These are phyloP conservation scores for Aspergillus hiratsukae DNA, from an alignment of 2,329 filamentous ascomycete species.

Conservation along the genomic window DNA sequence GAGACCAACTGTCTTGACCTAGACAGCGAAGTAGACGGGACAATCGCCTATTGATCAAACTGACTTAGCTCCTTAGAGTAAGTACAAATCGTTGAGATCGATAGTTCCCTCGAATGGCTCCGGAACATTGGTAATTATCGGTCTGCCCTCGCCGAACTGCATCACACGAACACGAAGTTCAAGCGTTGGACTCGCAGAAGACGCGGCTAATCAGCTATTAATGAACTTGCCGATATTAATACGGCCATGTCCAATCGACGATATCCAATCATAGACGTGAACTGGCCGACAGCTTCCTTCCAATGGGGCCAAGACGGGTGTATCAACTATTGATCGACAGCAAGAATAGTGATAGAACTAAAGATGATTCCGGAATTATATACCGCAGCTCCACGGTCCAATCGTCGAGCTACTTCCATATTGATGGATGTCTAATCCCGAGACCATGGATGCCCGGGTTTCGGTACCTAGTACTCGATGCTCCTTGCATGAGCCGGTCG, in stretches of 20 bases:
- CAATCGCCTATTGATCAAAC: not conserved
- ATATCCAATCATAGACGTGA: not conserved
- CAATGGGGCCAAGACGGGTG: not conserved
- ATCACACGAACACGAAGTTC: not conserved
- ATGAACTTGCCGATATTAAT: not conserved
- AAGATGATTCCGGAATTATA: not conserved
- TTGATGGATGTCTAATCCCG: not conserved
- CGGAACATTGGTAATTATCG: not conserved
- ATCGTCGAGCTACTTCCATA: not conserved
- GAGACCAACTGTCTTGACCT: slow-evolving; percentile 5
- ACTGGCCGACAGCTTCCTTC: not conserved
- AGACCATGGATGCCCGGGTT: not conserved
- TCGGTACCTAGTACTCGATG: not conserved
- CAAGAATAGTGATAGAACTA: not conserved
- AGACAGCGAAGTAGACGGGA: not conserved
- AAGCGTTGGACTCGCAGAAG: not conserved
- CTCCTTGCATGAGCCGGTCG: not conserved
- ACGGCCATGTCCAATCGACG: not conserved
- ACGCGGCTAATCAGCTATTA: not conserved
- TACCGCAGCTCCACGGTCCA: not conserved
- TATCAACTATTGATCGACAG: not conserved
- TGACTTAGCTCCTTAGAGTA: not conserved
- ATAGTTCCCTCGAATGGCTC: not conserved
- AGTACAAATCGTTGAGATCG: not conserved
- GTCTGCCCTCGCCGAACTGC: not conserved